Evolutionary conservation across 1,284 basidiomycete species (phyloP), one percentile per base, ranked within the genome.

Genomic region (Porogramme epimiltina): DNA sequence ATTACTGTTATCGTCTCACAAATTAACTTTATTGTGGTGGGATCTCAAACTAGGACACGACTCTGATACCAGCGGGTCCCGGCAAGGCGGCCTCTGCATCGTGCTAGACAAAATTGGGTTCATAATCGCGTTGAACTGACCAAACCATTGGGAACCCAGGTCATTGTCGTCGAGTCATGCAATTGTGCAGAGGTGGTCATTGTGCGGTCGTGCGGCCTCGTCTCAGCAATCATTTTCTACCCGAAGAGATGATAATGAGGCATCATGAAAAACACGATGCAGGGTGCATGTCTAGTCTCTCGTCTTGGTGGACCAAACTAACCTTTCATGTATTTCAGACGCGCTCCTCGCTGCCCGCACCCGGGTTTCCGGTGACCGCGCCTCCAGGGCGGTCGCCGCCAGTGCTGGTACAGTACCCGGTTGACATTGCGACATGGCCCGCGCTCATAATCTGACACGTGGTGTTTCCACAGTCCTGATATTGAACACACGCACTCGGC

Each of bases 191-290:
- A n/a, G 25, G 46, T 42, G 54, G 45, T n/a, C 45, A 41, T 59
- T 55, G 49, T 51, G 51, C 57, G 57, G 51, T 47, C 47, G 8
- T 8, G 28, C 28, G 28, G 28, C 28, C 8, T 47, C 22, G 40
- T 49, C 51, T 41, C 51, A 55, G 33, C 20, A 41, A 45, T 59
- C 48, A 53, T 55, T 59, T 53, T 52, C 56, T 51, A 50, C 28
- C 6, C 13, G 28, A 31, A 13, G 8, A 24, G 46, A 9, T 31
- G 45, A 42, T 20, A 39, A 50, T 37, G 28, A 37, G 31, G 31
- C 44, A 45, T 38, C 38, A 48, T 49, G 49, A 54, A 51, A 42
- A 23, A 39, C 56, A 54, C 51, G 49, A 55, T 49, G 43, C 36
- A 40, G 54, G 53, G 57, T 59, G 49, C 49, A 49, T 58, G 52